Evolutionary conservation across 2,329 filamentous ascomycete genomes (phyloP).

Genomic region (Pseudogymnoascus sp.): DNA sequence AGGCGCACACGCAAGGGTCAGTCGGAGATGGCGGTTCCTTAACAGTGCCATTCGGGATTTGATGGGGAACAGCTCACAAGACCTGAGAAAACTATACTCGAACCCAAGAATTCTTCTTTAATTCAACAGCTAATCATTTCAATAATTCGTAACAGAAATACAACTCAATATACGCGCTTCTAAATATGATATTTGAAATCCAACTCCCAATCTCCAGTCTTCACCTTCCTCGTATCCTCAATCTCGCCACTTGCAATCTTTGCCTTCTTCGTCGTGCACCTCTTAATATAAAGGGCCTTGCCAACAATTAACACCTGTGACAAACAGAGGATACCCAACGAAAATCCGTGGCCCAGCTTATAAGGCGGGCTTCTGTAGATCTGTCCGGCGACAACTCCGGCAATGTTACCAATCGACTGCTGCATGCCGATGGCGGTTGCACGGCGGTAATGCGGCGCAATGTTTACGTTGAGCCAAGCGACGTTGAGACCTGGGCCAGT

Average conservation of each 20-base stretch:
- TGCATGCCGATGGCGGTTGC: slow-evolving; percentile 41
- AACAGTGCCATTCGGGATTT: no score
- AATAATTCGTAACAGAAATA: not conserved
- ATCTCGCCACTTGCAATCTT: slow-evolving; percentile 35
- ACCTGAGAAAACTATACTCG: not conserved
- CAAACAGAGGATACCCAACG: slow-evolving; percentile 14
- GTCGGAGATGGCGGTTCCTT: no score
- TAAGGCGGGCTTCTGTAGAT: slow-evolving; percentile 22
- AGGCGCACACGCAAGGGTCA: no score
- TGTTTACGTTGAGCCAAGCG: slow-evolving; percentile 19
- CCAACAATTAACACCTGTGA: slow-evolving; percentile 29
- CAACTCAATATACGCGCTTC: not conserved
- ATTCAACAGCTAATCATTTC: not conserved
- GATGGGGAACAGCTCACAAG: not conserved
- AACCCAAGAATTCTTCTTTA: no score
- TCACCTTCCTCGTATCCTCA: slow-evolving; percentile 38
- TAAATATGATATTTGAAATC: slow-evolving; percentile 40
- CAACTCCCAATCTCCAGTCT: slow-evolving; percentile 39
- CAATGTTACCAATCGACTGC: slow-evolving; percentile 24
- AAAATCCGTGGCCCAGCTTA: slow-evolving; percentile 20
- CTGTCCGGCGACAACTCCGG: slow-evolving; percentile 30
- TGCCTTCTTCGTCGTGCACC: slow-evolving; percentile 34
- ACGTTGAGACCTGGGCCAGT: slow-evolving; percentile 10
- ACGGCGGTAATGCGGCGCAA: slow-evolving; percentile 36
- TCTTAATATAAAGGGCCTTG: slow-evolving; percentile 38